A percentile compares a stretch with the other conserved stretches of the same genome.
phyloP scores from a whole-genome alignment of 2,329 filamentous ascomycete genomes.

The Aspergillus sp. region DNA sequence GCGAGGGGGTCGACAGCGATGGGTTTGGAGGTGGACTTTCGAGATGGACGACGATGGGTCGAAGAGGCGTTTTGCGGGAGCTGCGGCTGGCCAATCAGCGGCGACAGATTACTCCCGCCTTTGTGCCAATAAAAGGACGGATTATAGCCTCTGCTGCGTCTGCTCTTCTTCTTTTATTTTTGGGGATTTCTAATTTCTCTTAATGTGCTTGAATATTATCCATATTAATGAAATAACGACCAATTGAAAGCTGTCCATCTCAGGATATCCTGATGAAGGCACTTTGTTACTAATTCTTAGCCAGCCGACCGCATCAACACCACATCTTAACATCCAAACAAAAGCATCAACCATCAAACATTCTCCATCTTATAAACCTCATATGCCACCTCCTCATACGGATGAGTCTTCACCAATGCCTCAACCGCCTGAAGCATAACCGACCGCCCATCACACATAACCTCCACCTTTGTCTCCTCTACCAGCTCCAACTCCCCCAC shows the following conservation, averaged over 20 bases:
- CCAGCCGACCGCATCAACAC: too few relatives aligned
- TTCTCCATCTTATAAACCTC: conserved; percentile 42
- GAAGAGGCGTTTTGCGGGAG: conserved; percentile 30
- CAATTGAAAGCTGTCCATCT: too few relatives aligned
- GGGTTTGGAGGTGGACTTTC: conserved; percentile 19
- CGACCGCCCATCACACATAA: conserved; percentile 36
- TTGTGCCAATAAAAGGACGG: background rate
- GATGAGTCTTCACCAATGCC: conserved; percentile 39
- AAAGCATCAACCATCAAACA: conserved; percentile 16
- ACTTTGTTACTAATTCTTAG: too few relatives aligned
- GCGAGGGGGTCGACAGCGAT: conserved; percentile 5
- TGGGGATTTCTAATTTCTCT: background rate
- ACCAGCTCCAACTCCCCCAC: conserved; percentile 35
- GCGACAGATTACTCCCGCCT: conserved; percentile 30
- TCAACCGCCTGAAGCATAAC: conserved; percentile 36
- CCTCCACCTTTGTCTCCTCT: conserved; percentile 40
- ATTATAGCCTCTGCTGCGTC: background rate
- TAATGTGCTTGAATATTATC: background rate
- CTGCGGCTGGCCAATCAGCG: conserved; percentile 29
- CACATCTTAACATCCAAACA: too few relatives aligned
- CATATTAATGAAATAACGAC: background rate
- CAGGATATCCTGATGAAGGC: too few relatives aligned
- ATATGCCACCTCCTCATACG: conserved; percentile 43
- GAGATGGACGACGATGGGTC: conserved; percentile 22
- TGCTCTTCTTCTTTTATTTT: too few relatives aligned